phyloP scores from a whole-genome alignment of 331 rosid genomes.

The Acacia pycnantha region DNA sequence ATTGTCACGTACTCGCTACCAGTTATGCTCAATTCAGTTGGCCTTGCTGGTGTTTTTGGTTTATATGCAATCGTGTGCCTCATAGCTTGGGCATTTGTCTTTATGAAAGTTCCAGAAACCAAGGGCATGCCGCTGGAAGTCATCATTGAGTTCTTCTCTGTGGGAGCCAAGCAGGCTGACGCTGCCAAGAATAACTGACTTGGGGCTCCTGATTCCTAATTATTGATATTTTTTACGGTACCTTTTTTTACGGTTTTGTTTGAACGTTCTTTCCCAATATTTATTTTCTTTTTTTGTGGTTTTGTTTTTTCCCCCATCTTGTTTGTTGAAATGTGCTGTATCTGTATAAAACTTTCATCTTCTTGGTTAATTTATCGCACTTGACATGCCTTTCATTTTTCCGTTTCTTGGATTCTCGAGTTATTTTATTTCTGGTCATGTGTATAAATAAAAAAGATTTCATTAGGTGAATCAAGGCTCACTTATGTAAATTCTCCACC shows the following conservation, averaged over 20 bases:
- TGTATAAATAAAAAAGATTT: neutral
- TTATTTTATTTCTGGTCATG: neutral
- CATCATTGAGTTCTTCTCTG: constrained; percentile 74
- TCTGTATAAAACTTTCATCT: constrained; percentile 27
- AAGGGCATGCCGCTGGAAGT: constrained; percentile 96
- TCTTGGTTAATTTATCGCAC: constrained; percentile 20
- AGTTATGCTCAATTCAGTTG: constrained; percentile 70
- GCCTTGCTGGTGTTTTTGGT: constrained; percentile 83
- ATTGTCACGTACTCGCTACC: constrained; percentile 86
- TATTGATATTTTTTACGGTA: constrained; percentile 31
- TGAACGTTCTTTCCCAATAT: neutral
- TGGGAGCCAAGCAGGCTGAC: constrained; percentile 67
- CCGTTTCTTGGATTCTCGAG: neutral
- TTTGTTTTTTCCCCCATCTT: neutral
- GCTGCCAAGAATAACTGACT: constrained; percentile 39
- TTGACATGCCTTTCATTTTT: neutral
- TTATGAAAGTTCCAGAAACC: constrained; percentile 82
- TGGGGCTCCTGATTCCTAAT: neutral
- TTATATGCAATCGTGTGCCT: constrained; percentile 68
- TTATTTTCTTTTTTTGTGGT: too few species aligned
- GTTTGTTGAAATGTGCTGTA: constrained; percentile 13
- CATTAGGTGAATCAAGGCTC: too few species aligned
- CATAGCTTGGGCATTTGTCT: constrained; percentile 73
- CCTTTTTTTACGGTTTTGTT: constrained; percentile 32
- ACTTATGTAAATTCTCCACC: too few species aligned